Evolutionary conservation across 108 stramenopile genomes (phyloP).

Genomic region (Aurantiochytrium sp.): DNA sequence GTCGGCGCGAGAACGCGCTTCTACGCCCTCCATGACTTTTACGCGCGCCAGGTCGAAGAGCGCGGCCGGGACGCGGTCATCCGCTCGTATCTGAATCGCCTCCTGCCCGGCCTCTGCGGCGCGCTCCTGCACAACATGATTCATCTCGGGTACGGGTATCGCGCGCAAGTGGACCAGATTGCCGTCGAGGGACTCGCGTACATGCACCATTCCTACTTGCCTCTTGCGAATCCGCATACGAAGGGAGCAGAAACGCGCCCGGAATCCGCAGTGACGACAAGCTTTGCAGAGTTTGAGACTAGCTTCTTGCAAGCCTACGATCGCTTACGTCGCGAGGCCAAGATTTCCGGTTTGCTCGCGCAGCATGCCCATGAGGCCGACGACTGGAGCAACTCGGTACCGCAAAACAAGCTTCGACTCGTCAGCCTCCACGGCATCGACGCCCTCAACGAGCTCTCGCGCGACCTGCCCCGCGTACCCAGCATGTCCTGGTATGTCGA

Average conservation of each 20-base stretch:
- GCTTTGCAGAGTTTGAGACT: neutral
- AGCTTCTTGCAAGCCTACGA: neutral
- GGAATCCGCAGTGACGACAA: neutral
- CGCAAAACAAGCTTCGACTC: neutral
- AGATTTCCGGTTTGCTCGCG: neutral
- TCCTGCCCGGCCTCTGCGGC: neutral
- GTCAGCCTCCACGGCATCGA: neutral
- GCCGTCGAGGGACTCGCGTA: neutral
- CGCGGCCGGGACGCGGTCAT: neutral
- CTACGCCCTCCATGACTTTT: neutral
- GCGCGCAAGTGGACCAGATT: neutral
- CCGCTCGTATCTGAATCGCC: neutral
- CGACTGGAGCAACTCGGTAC: neutral
- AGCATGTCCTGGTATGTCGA: neutral
- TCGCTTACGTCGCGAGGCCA: neutral
- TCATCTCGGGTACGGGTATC: slow-evolving; percentile 26
- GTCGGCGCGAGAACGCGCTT: neutral
- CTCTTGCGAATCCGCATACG: neutral
- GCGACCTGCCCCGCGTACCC: neutral
- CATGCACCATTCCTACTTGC: neutral
- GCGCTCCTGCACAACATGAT: neutral
- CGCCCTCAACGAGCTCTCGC: neutral
- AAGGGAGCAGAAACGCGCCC: neutral
- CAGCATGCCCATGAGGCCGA: neutral
- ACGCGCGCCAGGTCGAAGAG: neutral